These are phyloP conservation scores for Globisporangium parvum DNA, from an alignment of 352 stramenopile genomes.

Conservation along the genomic window DNA sequence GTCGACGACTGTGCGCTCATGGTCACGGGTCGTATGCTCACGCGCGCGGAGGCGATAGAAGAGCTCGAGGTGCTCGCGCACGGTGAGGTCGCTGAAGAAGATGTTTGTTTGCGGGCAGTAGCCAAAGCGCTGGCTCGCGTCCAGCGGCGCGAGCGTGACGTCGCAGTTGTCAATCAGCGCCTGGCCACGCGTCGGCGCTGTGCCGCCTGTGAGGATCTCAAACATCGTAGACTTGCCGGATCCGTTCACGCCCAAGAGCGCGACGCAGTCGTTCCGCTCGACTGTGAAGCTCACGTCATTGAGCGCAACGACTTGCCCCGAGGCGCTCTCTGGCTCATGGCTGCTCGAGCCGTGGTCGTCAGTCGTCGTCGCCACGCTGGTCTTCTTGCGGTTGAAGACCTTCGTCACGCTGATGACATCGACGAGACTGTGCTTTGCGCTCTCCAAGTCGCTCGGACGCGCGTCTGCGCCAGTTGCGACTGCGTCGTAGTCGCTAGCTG, in stretches of 20 bases:
- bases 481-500: background rate
- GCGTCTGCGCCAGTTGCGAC: background rate
- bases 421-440: constrained; percentile 36
- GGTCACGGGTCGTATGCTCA: constrained; percentile 13
- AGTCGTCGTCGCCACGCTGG: background rate
- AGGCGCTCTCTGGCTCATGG: constrained; percentile 22
- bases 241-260: constrained; percentile 92
- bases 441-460: constrained; percentile 13
- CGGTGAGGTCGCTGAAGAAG: constrained; percentile 64
- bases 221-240: constrained; percentile 98
- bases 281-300: constrained; percentile 82
- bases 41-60: constrained; percentile 53
- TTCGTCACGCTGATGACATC: constrained; percentile 47
- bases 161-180: constrained; percentile 54
- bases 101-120: constrained; percentile 81
- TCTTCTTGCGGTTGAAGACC: constrained; percentile 54
- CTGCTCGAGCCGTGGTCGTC: constrained; percentile 3
- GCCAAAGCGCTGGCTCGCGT: constrained; percentile 50
- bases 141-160: constrained; percentile 46
- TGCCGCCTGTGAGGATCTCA: constrained; percentile 91
- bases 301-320: constrained; percentile 58
- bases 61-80: constrained; percentile 69
- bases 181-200: constrained; percentile 62
- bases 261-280: constrained; percentile 86
- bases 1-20: constrained; percentile 31